Evolutionary conservation across 371 early-diverging fungal genomes (phyloP).

Genomic region (Sporodiniella umbellata): DNA sequence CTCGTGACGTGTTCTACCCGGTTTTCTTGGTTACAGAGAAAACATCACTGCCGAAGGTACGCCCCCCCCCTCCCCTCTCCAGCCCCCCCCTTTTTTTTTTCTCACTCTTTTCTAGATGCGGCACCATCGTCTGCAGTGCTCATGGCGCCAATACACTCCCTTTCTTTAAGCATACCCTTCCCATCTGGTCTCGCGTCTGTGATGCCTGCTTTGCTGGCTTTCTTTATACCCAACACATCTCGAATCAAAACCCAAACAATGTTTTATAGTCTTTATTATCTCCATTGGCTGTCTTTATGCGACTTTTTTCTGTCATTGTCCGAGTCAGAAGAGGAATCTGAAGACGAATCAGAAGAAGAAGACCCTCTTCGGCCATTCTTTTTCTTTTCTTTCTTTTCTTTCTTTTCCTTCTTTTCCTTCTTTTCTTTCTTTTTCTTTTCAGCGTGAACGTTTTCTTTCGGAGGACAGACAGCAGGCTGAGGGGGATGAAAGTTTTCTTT

Average conservation of each 20-base stretch:
- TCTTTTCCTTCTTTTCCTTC: constrained; percentile 11
- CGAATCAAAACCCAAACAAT: background rate
- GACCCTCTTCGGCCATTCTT: constrained; percentile 7
- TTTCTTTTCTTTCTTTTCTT: constrained; percentile 10
- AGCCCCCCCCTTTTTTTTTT: too few species aligned
- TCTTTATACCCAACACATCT: too few species aligned
- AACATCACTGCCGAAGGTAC: background rate
- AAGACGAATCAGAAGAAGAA: constrained; percentile 4
- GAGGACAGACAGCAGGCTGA: background rate
- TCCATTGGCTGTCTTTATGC: constrained; percentile 11
- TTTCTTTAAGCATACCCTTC: background rate
- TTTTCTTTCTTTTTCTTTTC: constrained; percentile 3
- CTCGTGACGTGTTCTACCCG: background rate
- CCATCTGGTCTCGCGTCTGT: background rate
- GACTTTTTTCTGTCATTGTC: constrained; percentile 11
- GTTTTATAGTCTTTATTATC: too few species aligned
- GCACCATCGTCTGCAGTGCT: background rate
- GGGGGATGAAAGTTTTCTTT: background rate
- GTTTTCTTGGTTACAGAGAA: background rate
- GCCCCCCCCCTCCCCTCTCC: too few species aligned
- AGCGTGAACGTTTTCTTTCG: background rate
- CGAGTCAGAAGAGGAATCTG: constrained; percentile 16
- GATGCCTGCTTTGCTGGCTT: background rate
- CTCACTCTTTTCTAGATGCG: background rate
- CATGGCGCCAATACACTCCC: background rate